Conservation (phyloP, 108 stramenopile species). For the Nitzschia sp. region DNA sequence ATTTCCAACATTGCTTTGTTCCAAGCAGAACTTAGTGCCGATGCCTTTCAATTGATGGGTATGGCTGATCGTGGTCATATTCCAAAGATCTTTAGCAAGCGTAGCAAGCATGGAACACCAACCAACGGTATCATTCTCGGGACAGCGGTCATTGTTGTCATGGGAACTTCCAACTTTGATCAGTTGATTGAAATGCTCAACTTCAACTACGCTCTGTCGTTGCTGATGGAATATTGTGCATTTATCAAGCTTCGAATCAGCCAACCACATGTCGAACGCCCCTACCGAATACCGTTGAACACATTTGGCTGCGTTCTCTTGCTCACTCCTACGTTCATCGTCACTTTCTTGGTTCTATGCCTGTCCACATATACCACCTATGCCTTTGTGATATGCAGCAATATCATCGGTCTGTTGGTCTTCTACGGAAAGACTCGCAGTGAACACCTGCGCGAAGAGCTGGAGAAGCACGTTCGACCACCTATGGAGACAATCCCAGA, state of each 20-base stretch:
- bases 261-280: constrained; percentile 43
- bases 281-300: constrained; percentile 51
- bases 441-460: background rate
- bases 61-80: constrained; percentile 91
- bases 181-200: constrained; percentile 92
- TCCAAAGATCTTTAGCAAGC: constrained; percentile 74
- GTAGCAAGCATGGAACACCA: constrained; percentile 88
- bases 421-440: constrained; percentile 9
- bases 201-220: constrained; percentile 77
- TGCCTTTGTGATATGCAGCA: constrained; percentile 28
- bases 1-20: constrained; percentile 89
- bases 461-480: background rate
- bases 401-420: constrained; percentile 28
- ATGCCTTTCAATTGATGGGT: constrained; percentile 92
- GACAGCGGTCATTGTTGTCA: constrained; percentile 70
- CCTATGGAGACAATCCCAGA: constrained; percentile 6
- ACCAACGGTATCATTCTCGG: constrained; percentile 84
- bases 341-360: constrained; percentile 34
- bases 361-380: constrained; percentile 47
- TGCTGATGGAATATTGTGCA: constrained; percentile 91
- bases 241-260: constrained; percentile 89
- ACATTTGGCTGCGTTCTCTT: constrained; percentile 47
- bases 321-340: constrained; percentile 34
- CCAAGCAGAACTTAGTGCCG: constrained; percentile 92
- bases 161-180: constrained; percentile 70